phyloP scores from a whole-genome alignment of 1,284 basidiomycete species.

The Tilletia walkeri region DNA sequence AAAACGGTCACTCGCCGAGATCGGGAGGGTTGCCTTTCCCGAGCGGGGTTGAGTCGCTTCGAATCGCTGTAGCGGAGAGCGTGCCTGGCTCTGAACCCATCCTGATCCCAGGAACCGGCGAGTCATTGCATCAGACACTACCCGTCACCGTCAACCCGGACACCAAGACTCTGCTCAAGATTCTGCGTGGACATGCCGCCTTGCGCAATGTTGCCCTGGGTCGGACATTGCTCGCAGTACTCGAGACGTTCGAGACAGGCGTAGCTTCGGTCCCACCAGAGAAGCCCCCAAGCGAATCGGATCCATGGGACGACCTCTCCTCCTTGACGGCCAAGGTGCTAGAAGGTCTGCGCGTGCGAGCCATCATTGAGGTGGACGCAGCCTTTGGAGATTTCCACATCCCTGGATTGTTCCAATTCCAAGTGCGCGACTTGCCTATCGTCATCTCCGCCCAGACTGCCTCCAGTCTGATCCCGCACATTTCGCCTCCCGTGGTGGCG shows the following conservation, averaged over 20 bases:
- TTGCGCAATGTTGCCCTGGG: slow-evolving; percentile 38
- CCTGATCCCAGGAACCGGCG: slow-evolving; percentile 18
- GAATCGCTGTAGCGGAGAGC: background rate
- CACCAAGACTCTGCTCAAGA: slow-evolving; percentile 34
- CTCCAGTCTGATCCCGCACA: slow-evolving; percentile 32
- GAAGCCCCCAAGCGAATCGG: background rate
- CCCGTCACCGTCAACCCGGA: slow-evolving; percentile 40
- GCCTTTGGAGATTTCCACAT: slow-evolving; percentile 37
- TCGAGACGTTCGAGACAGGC: slow-evolving; percentile 27
- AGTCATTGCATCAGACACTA: slow-evolving; percentile 31
- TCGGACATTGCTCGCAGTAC: slow-evolving; percentile 29
- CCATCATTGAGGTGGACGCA: slow-evolving; percentile 31
- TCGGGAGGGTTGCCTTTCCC: too few relatives aligned
- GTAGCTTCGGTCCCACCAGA: background rate
- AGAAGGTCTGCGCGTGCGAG: slow-evolving; percentile 28
- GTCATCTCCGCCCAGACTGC: slow-evolving; percentile 41
- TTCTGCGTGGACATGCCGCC: slow-evolving; percentile 33
- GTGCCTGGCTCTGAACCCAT: background rate
- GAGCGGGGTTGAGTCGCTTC: background rate
- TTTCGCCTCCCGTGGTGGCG: slow-evolving; percentile 39
- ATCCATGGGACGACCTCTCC: slow-evolving; percentile 27
- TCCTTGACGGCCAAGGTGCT: slow-evolving; percentile 32
- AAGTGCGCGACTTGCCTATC: slow-evolving; percentile 41
- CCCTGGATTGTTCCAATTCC: slow-evolving; percentile 36
- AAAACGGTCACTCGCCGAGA: too few relatives aligned